Percentiles rank a stretch among this genome's conserved stretches.
These are phyloP conservation scores for Phanerochaete sordida DNA, from an alignment of 768 basidiomycete genomes.

Conservation along the genomic window DNA sequence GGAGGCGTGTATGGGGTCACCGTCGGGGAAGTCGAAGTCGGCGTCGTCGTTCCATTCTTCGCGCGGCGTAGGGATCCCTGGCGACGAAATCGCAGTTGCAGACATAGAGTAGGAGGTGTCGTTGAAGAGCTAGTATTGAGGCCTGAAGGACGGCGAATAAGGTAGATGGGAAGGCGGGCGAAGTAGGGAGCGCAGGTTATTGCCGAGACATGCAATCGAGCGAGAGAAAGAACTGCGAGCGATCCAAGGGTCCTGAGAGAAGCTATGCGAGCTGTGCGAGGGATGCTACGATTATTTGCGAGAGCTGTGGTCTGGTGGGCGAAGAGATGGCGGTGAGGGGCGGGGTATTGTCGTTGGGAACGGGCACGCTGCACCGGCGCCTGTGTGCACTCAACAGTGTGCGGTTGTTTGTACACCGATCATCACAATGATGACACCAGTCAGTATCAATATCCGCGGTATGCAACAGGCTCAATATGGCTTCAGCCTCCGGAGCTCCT, in stretches of 20 bases:
- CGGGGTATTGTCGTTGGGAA: slow-evolving; percentile 5
- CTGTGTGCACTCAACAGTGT: slow-evolving; percentile 1
- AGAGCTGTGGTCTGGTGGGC: slow-evolving; percentile 1
- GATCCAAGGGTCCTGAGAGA: background rate
- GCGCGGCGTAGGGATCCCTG: slow-evolving; percentile 45
- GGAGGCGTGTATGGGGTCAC: slow-evolving; percentile 57
- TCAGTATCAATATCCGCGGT: background rate
- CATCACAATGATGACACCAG: background rate
- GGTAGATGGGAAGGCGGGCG: slow-evolving; percentile 16
- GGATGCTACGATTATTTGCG: background rate
- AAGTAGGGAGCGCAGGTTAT: slow-evolving; percentile 14
- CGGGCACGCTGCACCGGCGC: background rate
- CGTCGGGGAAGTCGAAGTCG: slow-evolving; percentile 84
- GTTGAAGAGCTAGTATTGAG: slow-evolving; percentile 15
- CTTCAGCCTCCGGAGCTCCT: slow-evolving; percentile 55
- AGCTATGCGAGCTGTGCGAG: background rate
- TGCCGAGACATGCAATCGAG: slow-evolving; percentile 13
- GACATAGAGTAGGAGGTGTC: slow-evolving; percentile 19
- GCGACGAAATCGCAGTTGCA: slow-evolving; percentile 63
- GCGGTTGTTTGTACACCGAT: slow-evolving; percentile 1
- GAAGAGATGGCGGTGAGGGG: background rate
- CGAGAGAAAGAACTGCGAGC: background rate
- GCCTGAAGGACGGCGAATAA: slow-evolving; percentile 17
- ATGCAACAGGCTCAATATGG: slow-evolving; percentile 45
- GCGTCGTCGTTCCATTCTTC: slow-evolving; percentile 89